phyloP scores from a whole-genome alignment of 805 yeast genomes.

The Myxozyma sirexii region DNA sequence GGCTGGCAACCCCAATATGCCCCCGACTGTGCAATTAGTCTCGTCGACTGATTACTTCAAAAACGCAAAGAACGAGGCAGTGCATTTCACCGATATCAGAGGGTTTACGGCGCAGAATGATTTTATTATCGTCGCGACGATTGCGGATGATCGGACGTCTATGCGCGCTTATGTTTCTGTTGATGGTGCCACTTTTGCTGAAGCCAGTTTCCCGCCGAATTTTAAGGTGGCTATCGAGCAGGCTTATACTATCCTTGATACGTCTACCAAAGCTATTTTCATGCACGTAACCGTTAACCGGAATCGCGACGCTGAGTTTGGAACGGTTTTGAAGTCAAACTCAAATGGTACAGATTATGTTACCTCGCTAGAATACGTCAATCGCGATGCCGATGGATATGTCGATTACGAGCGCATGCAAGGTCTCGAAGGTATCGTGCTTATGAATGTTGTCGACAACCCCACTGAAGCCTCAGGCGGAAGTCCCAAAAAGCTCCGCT shows the following conservation, averaged over 20 bases:
- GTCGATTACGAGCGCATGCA: slow-evolving; percentile 88
- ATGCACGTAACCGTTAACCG: slow-evolving; percentile 76
- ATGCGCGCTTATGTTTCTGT: slow-evolving; percentile 73
- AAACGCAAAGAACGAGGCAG: slow-evolving; percentile 40
- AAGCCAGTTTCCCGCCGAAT: slow-evolving; percentile 73
- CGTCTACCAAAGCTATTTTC: slow-evolving; percentile 71
- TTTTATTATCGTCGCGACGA: slow-evolving; percentile 71
- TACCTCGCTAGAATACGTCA: slow-evolving; percentile 66
- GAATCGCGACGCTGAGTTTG: slow-evolving; percentile 59
- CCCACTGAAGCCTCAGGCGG: slow-evolving; percentile 50
- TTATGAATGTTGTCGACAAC: slow-evolving; percentile 71
- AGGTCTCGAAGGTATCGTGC: slow-evolving; percentile 80
- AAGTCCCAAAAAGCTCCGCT: slow-evolving; percentile 59
- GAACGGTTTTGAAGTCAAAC: slow-evolving; percentile 83
- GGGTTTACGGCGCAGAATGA: slow-evolving; percentile 76
- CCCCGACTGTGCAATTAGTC: slow-evolving; percentile 39
- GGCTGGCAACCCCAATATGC: not conserved
- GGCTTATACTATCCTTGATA: slow-evolving; percentile 79
- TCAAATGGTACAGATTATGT: slow-evolving; percentile 89
- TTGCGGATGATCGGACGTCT: slow-evolving; percentile 51
- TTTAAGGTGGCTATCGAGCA: slow-evolving; percentile 61
- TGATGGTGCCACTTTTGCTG: slow-evolving; percentile 77
- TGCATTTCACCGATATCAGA: slow-evolving; percentile 58
- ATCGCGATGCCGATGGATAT: slow-evolving; percentile 70
- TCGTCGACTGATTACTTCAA: slow-evolving; percentile 54